Percentiles rank a stretch among this genome's conserved stretches.
Conservation (phyloP, 108 stramenopile species). For the Aurantiochytrium sp. region DNA sequence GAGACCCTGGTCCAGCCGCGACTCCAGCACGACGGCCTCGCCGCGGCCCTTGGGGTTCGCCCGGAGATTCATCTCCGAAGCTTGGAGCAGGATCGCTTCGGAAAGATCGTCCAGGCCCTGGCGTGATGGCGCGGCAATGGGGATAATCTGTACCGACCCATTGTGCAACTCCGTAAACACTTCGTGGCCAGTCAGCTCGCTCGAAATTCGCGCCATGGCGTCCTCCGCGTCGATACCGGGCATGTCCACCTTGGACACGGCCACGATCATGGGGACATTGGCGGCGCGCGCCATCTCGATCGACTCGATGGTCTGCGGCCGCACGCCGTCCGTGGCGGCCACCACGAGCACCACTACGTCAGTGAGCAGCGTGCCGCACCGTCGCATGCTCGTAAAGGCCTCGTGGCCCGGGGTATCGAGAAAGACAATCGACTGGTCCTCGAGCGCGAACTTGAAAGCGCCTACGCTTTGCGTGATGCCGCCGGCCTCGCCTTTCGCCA, state of each 20-base stretch:
- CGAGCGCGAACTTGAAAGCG: conserved; percentile 75
- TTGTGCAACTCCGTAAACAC: conserved; percentile 86
- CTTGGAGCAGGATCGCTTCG: conserved; percentile 71
- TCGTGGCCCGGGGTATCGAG: conserved; percentile 97
- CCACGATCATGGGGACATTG: conserved; percentile 72
- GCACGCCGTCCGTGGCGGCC: conserved; percentile 91
- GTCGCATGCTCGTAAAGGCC: conserved; percentile 85
- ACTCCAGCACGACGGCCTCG: conserved; percentile 89
- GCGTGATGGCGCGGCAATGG: conserved; percentile 76
- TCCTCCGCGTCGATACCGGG: conserved; percentile 75
- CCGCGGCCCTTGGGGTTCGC: conserved; percentile 80
- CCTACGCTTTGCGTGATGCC: conserved; percentile 95
- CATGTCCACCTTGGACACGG: conserved; percentile 89
- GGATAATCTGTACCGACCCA: conserved; percentile 79
- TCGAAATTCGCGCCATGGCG: conserved; percentile 50
- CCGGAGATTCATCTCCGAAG: conserved; percentile 82
- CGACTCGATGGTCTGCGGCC: conserved; percentile 87
- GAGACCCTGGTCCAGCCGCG: conserved; percentile 77
- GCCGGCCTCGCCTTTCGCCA: conserved; percentile 88
- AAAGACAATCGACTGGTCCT: conserved; percentile 75
- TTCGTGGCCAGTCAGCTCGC: conserved; percentile 78
- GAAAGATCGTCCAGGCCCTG: conserved; percentile 86
- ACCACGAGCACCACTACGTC: conserved; percentile 92
- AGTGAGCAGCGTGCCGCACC: conserved; percentile 80
- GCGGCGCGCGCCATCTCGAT: conserved; percentile 79